Conservation (phyloP, 352 stramenopile genomes). For the Pythium brassicae region DNA sequence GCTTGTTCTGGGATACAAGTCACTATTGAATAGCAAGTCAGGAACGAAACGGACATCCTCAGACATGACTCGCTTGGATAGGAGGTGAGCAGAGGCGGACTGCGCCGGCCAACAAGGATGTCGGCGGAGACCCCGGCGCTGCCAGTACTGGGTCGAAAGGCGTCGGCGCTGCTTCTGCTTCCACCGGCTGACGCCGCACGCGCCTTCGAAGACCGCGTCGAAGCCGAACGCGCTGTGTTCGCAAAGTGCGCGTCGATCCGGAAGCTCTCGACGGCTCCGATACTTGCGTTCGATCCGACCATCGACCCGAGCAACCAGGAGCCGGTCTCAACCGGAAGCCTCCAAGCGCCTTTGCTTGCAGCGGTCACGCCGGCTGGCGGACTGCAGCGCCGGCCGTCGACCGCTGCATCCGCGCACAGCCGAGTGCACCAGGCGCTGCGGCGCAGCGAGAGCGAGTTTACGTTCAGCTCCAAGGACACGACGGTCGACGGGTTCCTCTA, state of each 20-base stretch:
- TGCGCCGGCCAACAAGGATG: conserved; percentile 5
- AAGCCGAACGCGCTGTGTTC: conserved; percentile 32
- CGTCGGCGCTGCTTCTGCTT: not conserved
- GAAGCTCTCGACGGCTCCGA: conserved; percentile 9
- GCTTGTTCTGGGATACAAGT: too few relatives aligned
- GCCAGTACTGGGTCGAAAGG: not conserved
- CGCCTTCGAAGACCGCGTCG: conserved; percentile 17
- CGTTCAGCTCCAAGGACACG: conserved; percentile 40
- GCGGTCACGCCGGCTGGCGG: not conserved
- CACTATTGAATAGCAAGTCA: too few relatives aligned
- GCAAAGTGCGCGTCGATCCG: conserved; percentile 34
- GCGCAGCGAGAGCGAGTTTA: conserved; percentile 50
- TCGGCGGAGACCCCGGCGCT: not conserved
- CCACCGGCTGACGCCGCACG: not conserved
- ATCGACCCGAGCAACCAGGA: conserved; percentile 10
- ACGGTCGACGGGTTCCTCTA: conserved; percentile 49
- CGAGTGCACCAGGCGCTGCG: conserved; percentile 55
- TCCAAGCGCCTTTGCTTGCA: not conserved
- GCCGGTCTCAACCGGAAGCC: not conserved
- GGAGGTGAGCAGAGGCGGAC: too few relatives aligned
- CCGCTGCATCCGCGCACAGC: conserved; percentile 43
- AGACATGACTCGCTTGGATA: too few relatives aligned
- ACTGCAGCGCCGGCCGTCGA: conserved; percentile 27
- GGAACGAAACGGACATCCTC: too few relatives aligned
- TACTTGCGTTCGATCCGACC: conserved; percentile 1